These are phyloP conservation scores for Sonneratia caseolaris DNA, from an alignment of 345 rosid species.

Conservation along the genomic window DNA sequence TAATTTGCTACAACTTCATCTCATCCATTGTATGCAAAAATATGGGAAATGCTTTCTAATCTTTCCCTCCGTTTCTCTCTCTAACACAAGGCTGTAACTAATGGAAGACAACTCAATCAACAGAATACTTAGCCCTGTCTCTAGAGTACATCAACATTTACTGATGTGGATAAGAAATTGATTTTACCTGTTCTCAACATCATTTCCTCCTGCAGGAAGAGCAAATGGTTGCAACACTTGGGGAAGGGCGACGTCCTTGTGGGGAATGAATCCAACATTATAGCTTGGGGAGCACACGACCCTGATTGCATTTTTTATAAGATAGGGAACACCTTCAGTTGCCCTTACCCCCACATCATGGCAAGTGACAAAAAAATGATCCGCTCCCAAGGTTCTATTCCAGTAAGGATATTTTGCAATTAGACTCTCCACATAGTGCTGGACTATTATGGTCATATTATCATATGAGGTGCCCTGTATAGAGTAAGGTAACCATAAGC, in stretches of 20 bases:
- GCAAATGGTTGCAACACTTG: slow-evolving; percentile 95
- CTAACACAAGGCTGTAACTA: neutral
- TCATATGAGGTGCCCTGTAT: slow-evolving; percentile 86
- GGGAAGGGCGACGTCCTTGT: slow-evolving; percentile 92
- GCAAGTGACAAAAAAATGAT: slow-evolving; percentile 96
- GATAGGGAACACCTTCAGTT: slow-evolving; percentile 66
- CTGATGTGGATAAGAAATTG: neutral
- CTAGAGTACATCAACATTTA: neutral
- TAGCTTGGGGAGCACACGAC: slow-evolving; percentile 96
- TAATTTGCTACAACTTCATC: no score
- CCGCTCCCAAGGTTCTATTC: slow-evolving; percentile 94
- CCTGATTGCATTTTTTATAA: slow-evolving; percentile 83
- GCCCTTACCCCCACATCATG: slow-evolving; percentile 96
- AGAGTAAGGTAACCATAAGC: slow-evolving; percentile 3
- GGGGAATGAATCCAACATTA: slow-evolving; percentile 89
- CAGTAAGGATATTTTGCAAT: slow-evolving; percentile 75
- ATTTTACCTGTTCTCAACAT: slow-evolving; percentile 62
- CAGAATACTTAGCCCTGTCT: neutral
- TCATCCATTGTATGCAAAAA: no score
- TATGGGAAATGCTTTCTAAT: no score
- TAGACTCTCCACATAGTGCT: slow-evolving; percentile 58
- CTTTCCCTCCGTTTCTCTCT: no score
- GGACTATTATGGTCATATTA: slow-evolving; percentile 83
- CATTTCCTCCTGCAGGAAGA: slow-evolving; percentile 82
- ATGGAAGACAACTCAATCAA: neutral